These are phyloP conservation scores for Pythium sukuiense DNA, from an alignment of 352 stramenopile genomes.

Conservation along the genomic window DNA sequence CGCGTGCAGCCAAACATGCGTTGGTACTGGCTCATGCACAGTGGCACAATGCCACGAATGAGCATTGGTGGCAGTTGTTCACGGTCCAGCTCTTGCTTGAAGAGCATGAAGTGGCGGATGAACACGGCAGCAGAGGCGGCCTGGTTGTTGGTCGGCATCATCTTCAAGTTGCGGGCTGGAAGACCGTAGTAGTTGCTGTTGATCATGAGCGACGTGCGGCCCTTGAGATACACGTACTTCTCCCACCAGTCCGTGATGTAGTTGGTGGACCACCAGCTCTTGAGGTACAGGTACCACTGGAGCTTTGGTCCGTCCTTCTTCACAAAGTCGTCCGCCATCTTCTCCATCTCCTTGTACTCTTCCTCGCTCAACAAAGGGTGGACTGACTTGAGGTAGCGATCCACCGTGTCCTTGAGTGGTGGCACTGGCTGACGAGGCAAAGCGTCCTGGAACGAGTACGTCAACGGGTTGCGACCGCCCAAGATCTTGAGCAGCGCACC, in stretches of 20 bases:
- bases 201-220: conserved; percentile 88
- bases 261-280: conserved; percentile 89
- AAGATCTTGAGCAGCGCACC: conserved; percentile 81
- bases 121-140: conserved; percentile 63
- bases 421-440: conserved; percentile 93
- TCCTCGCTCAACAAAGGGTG: conserved; percentile 85
- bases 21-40: conserved; percentile 91
- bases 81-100: conserved; percentile 85
- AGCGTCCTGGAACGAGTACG: conserved; percentile 91
- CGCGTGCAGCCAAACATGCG: conserved; percentile 90
- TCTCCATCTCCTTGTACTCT: conserved; percentile 88
- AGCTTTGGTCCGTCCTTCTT: conserved; percentile 89
- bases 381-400: conserved; percentile 91
- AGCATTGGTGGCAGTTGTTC: conserved; percentile 80
- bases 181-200: conserved; percentile 93
- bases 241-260: conserved; percentile 92
- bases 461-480: conserved; percentile 75
- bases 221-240: conserved; percentile 89
- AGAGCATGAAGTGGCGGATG: conserved; percentile 82
- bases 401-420: conserved; percentile 91
- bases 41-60: conserved; percentile 82
- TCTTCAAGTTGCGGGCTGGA: conserved; percentile 58
- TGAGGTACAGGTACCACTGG: conserved; percentile 89
- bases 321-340: conserved; percentile 85
- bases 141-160: conserved; percentile 60